Evolutionary conservation across 768 basidiomycete species (phyloP).

Genomic region (Psilocybe tampanensis): DNA sequence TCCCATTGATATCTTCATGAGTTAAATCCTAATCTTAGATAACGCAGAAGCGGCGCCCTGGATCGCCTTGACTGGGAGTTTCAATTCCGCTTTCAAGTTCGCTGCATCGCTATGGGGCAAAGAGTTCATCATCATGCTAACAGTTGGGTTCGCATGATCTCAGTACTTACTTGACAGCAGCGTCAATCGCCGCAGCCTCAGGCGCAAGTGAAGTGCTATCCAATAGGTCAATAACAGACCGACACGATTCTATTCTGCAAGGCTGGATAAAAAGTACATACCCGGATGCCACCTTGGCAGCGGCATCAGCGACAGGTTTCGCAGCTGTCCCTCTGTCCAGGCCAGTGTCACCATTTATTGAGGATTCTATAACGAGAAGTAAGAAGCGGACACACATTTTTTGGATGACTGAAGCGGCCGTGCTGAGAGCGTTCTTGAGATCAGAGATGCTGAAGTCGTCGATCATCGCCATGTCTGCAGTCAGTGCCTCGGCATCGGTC

Average conservation of each 20-base stretch:
- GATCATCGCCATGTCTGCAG: background rate
- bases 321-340: background rate
- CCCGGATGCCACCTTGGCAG: background rate
- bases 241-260: too few species aligned
- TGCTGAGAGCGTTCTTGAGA: background rate
- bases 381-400: too few species aligned
- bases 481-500: background rate
- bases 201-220: background rate
- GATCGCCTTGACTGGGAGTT: too few species aligned
- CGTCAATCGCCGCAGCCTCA: background rate
- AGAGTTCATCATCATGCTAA: background rate
- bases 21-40: too few species aligned
- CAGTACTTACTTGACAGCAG: background rate
- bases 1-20: too few species aligned
- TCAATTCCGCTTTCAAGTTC: too few species aligned
- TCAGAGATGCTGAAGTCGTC: conserved; percentile 2
- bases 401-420: background rate
- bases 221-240: background rate
- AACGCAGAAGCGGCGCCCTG: too few species aligned
- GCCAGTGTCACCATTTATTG: too few species aligned
- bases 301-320: background rate
- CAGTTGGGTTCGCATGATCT: too few species aligned
- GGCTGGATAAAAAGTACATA: background rate
- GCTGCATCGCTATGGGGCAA: background rate
- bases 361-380: too few species aligned